A percentile compares a stretch with the other conserved stretches of the same genome.
Evolutionary conservation across 768 basidiomycete genomes (phyloP).

Genomic region (Pisolithus tinctorius): DNA sequence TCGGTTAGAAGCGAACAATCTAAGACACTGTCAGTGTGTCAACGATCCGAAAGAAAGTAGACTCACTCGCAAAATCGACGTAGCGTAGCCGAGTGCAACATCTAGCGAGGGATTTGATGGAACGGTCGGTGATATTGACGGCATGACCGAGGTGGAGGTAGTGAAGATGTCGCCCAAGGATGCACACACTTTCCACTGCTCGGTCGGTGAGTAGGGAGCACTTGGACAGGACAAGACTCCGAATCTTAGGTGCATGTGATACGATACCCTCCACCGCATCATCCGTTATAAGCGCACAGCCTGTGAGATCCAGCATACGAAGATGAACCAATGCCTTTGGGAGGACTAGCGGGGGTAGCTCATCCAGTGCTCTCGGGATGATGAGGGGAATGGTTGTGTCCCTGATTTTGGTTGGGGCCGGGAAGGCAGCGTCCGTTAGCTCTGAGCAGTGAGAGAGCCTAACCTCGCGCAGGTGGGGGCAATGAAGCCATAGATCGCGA

Average conservation of each 20-base stretch:
- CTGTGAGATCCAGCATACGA: constrained; percentile 89
- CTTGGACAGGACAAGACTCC: constrained; percentile 83
- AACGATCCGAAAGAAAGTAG: background rate
- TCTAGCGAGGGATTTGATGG: constrained; percentile 76
- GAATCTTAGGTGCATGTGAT: constrained; percentile 72
- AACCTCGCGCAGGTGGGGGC: constrained; percentile 84
- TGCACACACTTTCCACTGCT: constrained; percentile 76
- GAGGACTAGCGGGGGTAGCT: constrained; percentile 61
- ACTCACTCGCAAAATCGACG: constrained; percentile 92
- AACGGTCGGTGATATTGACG: constrained; percentile 80
- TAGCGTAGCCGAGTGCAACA: constrained; percentile 88
- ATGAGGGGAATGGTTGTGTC: constrained; percentile 37
- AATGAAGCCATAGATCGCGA: constrained; percentile 78
- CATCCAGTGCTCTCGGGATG: constrained; percentile 31
- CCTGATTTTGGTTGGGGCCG: constrained; percentile 47
- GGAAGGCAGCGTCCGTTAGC: constrained; percentile 83
- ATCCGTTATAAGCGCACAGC: constrained; percentile 76
- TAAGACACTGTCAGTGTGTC: constrained; percentile 25
- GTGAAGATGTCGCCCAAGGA: constrained; percentile 87
- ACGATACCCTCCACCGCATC: constrained; percentile 79
- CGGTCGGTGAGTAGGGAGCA: constrained; percentile 74
- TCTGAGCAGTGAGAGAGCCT: constrained; percentile 72
- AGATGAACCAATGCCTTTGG: constrained; percentile 71
- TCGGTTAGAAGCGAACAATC: constrained; percentile 87
- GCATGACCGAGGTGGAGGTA: constrained; percentile 95